Percentiles rank a stretch among this genome's conserved stretches.
These are phyloP conservation scores for Neurospora sp. DNA, from an alignment of 2,329 filamentous ascomycete species.

Conservation along the genomic window DNA sequence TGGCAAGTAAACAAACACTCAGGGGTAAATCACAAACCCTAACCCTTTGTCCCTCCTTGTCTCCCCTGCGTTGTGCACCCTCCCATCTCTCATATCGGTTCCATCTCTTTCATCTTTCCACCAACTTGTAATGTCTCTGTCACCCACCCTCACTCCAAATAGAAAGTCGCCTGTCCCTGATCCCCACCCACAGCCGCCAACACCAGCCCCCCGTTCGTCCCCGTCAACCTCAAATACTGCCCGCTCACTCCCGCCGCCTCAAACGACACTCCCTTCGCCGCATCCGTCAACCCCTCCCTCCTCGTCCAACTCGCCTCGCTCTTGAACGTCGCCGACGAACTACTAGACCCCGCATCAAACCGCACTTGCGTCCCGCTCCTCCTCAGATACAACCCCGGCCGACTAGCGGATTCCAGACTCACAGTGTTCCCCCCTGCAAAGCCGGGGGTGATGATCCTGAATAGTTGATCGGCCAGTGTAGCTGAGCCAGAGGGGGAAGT, in stretches of 20 bases:
- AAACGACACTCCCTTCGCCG: conserved; percentile 18
- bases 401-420: conserved; percentile 18
- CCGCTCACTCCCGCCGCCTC: conserved; percentile 8
- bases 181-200: not conserved
- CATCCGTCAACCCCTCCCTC: conserved; percentile 20
- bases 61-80: too few species aligned
- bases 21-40: not conserved
- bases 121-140: too few species aligned
- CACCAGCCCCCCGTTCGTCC: conserved; percentile 1
- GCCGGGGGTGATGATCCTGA: conserved; percentile 16
- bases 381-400: conserved; percentile 15
- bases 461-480: conserved; percentile 16
- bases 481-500: not conserved
- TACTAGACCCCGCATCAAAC: conserved; percentile 6
- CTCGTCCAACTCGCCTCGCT: conserved; percentile 13
- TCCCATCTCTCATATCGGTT: too few species aligned
- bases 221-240: conserved; percentile 8
- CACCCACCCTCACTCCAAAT: conserved; percentile 4
- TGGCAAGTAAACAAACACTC: not conserved
- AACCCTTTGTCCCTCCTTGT: not conserved
- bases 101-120: too few species aligned
- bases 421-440: conserved; percentile 14
- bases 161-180: conserved; percentile 6
- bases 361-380: conserved; percentile 1
- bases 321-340: conserved; percentile 5